Base-by-base conservation (phyloP, 306 rosid genomes). In the Acacia melanoxylon region DNA sequence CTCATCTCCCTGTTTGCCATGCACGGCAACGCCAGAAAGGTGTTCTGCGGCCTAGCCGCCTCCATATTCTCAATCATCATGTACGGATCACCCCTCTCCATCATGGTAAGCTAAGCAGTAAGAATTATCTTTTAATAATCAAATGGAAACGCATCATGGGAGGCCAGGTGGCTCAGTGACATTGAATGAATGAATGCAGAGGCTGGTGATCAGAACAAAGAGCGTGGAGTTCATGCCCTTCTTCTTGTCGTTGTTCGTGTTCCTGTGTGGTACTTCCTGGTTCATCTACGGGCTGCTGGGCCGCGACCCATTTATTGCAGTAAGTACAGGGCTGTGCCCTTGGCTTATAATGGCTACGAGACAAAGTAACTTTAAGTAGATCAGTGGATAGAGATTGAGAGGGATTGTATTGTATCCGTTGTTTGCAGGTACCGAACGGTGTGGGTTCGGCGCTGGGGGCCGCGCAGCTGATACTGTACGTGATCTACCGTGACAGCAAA, bases 201-300 rank as follows among this genome's bases (percentile, higher is more conserved):
- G 92, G 86, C 81, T 88, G 11, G 99, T 95, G 87, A 81, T 95
- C 12, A 91, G 51, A 68, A 93, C 91, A 0, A 95, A 90, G 85
- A 95, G 98, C 22, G 96, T 93, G 71, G 99, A 95, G 81, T 95
- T 89, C 82, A 95, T 95, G 98, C 97, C 99, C 6, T 95, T 93
- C 79, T 95, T 92, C 88, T 72, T 95, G 79, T 93, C 98, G 0
- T 81, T 95, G 29, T 95, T 95, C 68, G 92, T 90, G 81, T 93
- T 95, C 85, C 87, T 95, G 56, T 93, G 98, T 17, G 99, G 97
- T 41, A 93, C 94, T 24, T 95, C 97, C 10, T 93, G 97, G 97
- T 95, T 95, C 76, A 67, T 92, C 79, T 95, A 61, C 68, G 98
- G 99, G 66, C 85, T 95, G 12, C 79, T 93, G 42, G 99, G 98